Conservation (phyloP, 768 basidiomycete genomes). For the Arthromyces matolae region DNA sequence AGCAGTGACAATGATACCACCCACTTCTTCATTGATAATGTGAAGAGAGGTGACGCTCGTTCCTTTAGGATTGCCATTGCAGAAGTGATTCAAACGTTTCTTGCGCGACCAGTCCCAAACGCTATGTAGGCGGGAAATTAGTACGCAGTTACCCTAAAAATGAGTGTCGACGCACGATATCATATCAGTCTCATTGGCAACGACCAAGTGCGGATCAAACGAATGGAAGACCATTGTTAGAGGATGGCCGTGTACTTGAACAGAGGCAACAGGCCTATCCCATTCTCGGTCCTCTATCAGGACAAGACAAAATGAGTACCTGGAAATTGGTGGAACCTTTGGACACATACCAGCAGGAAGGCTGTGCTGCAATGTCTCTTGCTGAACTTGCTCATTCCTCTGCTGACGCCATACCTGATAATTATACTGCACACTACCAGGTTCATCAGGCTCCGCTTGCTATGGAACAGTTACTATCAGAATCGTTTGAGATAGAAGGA, state of each 20-base stretch:
- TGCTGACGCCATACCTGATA: constrained; percentile 93
- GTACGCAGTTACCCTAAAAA: too few relatives aligned
- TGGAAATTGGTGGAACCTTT: too few relatives aligned
- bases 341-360: constrained; percentile 68
- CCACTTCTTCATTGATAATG: constrained; percentile 94
- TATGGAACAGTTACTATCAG: constrained; percentile 29
- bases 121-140: too few relatives aligned
- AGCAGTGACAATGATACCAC: constrained; percentile 83
- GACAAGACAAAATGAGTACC: neutral
- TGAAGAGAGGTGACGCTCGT: constrained; percentile 85
- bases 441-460: constrained; percentile 95
- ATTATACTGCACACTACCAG: constrained; percentile 90
- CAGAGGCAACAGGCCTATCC: constrained; percentile 67
- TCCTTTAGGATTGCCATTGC: constrained; percentile 81
- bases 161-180: constrained; percentile 56
- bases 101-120: constrained; percentile 94
- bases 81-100: constrained; percentile 76
- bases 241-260: constrained; percentile 59
- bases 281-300: constrained; percentile 56
- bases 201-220: constrained; percentile 83
- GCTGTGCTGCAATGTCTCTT: constrained; percentile 66
- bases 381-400: constrained; percentile 78
- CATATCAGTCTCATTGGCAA: constrained; percentile 83
- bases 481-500: neutral
- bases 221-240: constrained; percentile 86